These are phyloP conservation scores for Nitzschia sp. DNA, from an alignment of 108 stramenopile genomes.

Conservation along the genomic window DNA sequence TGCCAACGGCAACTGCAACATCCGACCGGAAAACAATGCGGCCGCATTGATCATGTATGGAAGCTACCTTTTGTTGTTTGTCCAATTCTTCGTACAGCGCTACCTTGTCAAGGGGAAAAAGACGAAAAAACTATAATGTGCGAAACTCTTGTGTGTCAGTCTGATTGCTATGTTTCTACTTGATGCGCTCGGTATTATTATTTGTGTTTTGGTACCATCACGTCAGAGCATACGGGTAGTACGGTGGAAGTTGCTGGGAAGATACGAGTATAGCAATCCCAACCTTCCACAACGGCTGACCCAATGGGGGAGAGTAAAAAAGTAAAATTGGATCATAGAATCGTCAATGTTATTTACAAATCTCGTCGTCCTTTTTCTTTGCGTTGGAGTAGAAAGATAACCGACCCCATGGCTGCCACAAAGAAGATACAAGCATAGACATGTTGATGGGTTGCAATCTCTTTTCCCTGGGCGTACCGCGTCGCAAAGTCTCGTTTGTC, in stretches of 20 bases:
- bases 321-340: neutral
- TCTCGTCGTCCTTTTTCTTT: conserved; percentile 35
- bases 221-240: too few relatives aligned
- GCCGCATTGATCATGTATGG: conserved; percentile 89
- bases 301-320: neutral
- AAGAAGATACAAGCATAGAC: conserved; percentile 22
- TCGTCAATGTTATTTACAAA: conserved; percentile 9
- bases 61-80: conserved; percentile 78
- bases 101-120: conserved; percentile 46
- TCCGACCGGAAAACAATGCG: conserved; percentile 70
- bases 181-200: too few relatives aligned
- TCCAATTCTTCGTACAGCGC: conserved; percentile 81
- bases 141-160: neutral
- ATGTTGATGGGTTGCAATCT: conserved; percentile 10
- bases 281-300: too few relatives aligned
- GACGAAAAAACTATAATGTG: neutral
- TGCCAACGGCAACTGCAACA: conserved; percentile 44
- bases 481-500: conserved; percentile 1
- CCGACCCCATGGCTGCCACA: conserved; percentile 14
- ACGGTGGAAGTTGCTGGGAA: too few relatives aligned
- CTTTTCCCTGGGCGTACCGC: conserved; percentile 8
- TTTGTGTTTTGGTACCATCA: too few relatives aligned
- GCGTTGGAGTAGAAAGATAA: conserved; percentile 18
- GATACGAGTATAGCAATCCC: too few relatives aligned
- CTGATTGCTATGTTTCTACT: too few relatives aligned